Conservation (phyloP, 305 asterid genomes). For the Solanum hybrid region DNA sequence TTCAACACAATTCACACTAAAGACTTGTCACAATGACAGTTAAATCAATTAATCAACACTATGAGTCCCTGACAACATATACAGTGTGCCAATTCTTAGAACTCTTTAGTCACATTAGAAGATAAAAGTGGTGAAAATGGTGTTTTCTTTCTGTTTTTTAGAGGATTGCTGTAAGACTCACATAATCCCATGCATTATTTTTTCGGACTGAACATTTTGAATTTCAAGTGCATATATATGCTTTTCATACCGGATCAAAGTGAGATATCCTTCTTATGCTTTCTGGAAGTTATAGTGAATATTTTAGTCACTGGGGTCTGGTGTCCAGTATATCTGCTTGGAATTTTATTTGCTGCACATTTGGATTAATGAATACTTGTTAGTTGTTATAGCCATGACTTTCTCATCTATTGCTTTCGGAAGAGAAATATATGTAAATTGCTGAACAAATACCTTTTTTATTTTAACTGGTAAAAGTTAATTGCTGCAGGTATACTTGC, state of each 20-base stretch:
- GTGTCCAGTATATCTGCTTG: background rate
- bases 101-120: background rate
- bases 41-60: background rate
- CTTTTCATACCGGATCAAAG: background rate
- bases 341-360: background rate
- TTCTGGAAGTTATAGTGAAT: background rate
- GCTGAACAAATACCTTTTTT: background rate
- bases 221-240: background rate
- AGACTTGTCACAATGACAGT: background rate
- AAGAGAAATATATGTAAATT: background rate
- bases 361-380: background rate
- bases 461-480: background rate
- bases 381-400: background rate
- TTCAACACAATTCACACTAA: background rate
- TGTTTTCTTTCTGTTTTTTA: background rate
- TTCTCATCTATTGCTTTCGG: background rate
- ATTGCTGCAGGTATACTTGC: background rate
- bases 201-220: background rate
- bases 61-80: background rate
- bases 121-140: background rate
- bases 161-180: background rate
- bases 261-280: background rate
- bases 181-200: background rate
- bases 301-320: background rate
- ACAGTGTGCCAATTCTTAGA: background rate